Evolutionary conservation across 2,329 filamentous ascomycete genomes (phyloP).

Genomic region (Apiospora pterosperma): DNA sequence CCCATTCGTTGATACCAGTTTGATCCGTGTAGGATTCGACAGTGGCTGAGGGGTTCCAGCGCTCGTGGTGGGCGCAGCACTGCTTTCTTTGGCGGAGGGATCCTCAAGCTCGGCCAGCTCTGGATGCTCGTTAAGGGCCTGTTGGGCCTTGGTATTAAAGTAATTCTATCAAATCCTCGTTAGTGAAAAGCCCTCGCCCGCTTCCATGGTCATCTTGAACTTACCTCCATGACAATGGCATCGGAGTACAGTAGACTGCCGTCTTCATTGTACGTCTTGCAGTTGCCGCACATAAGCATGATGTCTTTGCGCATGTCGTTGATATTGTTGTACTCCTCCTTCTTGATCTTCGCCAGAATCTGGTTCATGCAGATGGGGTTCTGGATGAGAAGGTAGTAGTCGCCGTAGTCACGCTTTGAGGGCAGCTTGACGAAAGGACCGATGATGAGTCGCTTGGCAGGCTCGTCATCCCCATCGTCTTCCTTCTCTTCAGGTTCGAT

Average conservation of each 20-base stretch:
- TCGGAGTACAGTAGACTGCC: constrained; percentile 88
- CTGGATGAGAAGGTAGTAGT: constrained; percentile 93
- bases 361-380: constrained; percentile 95
- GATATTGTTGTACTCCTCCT: constrained; percentile 82
- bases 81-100: constrained; percentile 36
- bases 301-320: constrained; percentile 82
- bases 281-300: constrained; percentile 81
- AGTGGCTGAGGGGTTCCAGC: constrained; percentile 63
- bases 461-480: constrained; percentile 49
- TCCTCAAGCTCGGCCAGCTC: constrained; percentile 56
- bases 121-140: constrained; percentile 49
- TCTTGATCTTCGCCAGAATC: constrained; percentile 93
- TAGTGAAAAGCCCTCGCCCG: constrained; percentile 29
- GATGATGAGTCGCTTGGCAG: constrained; percentile 75
- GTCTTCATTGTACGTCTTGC: constrained; percentile 95
- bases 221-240: constrained; percentile 88
- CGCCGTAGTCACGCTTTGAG: constrained; percentile 82
- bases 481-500: constrained; percentile 43
- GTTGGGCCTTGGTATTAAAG: constrained; percentile 51
- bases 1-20: constrained; percentile 44
- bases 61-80: constrained; percentile 50
- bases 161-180: constrained; percentile 41
- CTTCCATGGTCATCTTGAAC: constrained; percentile 23
- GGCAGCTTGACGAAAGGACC: constrained; percentile 92
- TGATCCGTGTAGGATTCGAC: constrained; percentile 61